phyloP scores from a whole-genome alignment of 495 filamentous ascomycete genomes.

The Rostrohypoxylon terebratum region DNA sequence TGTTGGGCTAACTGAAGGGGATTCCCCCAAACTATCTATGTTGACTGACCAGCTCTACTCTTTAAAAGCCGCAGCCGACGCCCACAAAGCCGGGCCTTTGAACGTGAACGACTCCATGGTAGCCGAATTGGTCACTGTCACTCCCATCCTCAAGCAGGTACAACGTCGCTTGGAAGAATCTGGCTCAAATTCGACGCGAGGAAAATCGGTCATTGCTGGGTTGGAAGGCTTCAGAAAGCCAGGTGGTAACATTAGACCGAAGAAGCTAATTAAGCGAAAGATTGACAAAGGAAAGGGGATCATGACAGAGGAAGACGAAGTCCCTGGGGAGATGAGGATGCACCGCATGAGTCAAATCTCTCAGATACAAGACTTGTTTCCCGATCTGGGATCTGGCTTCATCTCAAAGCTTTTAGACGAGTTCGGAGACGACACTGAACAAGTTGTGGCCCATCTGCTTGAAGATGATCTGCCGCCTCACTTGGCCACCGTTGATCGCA shows the following conservation, averaged over 20 bases:
- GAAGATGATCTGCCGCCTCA: slow-evolving; percentile 79
- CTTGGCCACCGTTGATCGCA: slow-evolving; percentile 66
- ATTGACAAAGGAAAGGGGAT: slow-evolving; percentile 78
- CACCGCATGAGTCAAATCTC: slow-evolving; percentile 86
- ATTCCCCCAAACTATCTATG: slow-evolving; percentile 73
- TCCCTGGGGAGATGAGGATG: slow-evolving; percentile 70
- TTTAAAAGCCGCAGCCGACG: slow-evolving; percentile 74
- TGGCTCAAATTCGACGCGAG: slow-evolving; percentile 58
- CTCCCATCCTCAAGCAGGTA: slow-evolving; percentile 65
- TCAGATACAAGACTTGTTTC: slow-evolving; percentile 93
- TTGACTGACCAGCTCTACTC: slow-evolving; percentile 85
- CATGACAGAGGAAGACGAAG: slow-evolving; percentile 58
- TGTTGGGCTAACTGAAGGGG: slow-evolving; percentile 71
- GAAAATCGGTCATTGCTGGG: slow-evolving; percentile 67
- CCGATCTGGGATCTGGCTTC: slow-evolving; percentile 86
- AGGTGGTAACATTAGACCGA: slow-evolving; percentile 64
- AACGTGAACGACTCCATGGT: slow-evolving; percentile 68
- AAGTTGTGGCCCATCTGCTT: slow-evolving; percentile 83
- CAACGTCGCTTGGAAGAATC: slow-evolving; percentile 57
- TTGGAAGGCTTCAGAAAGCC: slow-evolving; percentile 67
- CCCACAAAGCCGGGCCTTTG: slow-evolving; percentile 62
- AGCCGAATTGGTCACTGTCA: slow-evolving; percentile 71
- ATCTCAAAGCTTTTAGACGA: slow-evolving; percentile 81
- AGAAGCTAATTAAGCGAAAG: slow-evolving; percentile 57
- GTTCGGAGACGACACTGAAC: slow-evolving; percentile 81